A percentile compares a stretch with the other conserved stretches of the same genome.
Conservation (phyloP, 2,329 filamentous ascomycete genomes). For the Epichloe elymi region DNA sequence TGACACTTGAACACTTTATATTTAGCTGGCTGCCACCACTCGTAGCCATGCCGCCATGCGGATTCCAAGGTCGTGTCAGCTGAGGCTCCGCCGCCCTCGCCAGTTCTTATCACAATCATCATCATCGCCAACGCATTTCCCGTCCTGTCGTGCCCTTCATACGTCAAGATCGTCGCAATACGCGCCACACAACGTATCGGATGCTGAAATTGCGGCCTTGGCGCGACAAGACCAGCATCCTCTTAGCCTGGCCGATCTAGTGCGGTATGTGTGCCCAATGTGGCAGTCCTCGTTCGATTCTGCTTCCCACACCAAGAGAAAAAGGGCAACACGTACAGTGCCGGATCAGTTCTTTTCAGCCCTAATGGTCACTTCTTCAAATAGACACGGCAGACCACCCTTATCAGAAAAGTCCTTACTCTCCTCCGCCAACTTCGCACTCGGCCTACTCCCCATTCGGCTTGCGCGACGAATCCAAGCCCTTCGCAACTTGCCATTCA, state of each 20-base stretch:
- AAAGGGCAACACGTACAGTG: not conserved
- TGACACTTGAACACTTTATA: not conserved
- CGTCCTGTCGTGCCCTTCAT: not conserved
- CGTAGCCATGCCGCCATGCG: conserved; percentile 7
- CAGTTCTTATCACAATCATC: not conserved
- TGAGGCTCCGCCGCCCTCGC: conserved; percentile 1
- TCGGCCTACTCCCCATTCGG: conserved; percentile 80
- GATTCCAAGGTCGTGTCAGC: not conserved
- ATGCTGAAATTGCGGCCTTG: conserved; percentile 67
- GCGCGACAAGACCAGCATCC: conserved; percentile 67
- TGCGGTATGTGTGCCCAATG: conserved; percentile 48
- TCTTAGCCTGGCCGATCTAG: conserved; percentile 74
- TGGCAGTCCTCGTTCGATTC: not conserved
- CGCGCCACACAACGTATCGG: conserved; percentile 30
- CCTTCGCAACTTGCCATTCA: conserved; percentile 85
- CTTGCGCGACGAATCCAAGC: conserved; percentile 90
- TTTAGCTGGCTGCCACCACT: no score
- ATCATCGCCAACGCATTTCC: not conserved
- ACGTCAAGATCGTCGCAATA: not conserved
- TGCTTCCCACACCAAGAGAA: not conserved
- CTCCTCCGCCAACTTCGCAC: conserved; percentile 88
- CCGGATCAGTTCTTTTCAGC: no score
- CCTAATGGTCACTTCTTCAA: not conserved
- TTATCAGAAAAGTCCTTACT: conserved; percentile 69
- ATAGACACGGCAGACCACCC: conserved; percentile 65